Evolutionary conservation across 257 asterid species (phyloP).

Genomic region (Gardenia jasminoides): DNA sequence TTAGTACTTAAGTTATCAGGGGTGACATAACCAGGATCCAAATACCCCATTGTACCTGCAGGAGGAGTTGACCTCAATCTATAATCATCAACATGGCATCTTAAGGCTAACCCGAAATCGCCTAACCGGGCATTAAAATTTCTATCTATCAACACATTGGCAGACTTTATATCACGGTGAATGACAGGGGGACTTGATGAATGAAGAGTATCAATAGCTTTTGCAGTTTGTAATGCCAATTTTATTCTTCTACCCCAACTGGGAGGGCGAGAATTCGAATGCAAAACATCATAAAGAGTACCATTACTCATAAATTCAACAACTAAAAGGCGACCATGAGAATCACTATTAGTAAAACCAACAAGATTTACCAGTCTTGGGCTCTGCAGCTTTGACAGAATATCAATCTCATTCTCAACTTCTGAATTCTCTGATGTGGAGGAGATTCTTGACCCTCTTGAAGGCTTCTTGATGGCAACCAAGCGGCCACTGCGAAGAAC

Average conservation of each 20-base stretch:
- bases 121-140: slow-evolving; percentile 73
- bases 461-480: slow-evolving; percentile 74
- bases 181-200: slow-evolving; percentile 61
- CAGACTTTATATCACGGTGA: slow-evolving; percentile 82
- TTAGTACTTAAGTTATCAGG: slow-evolving; percentile 76
- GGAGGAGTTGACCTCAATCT: slow-evolving; percentile 81
- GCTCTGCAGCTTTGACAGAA: slow-evolving; percentile 58
- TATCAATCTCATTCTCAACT: slow-evolving; percentile 72
- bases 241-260: slow-evolving; percentile 76
- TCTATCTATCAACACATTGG: slow-evolving; percentile 70
- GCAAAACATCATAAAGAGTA: slow-evolving; percentile 71
- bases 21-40: slow-evolving; percentile 80
- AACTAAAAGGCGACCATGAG: slow-evolving; percentile 60
- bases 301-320: slow-evolving; percentile 91
- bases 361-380: slow-evolving; percentile 75
- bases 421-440: slow-evolving; percentile 49
- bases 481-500: slow-evolving; percentile 63
- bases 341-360: slow-evolving; percentile 47
- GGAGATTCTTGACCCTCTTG: slow-evolving; percentile 37
- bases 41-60: slow-evolving; percentile 93
- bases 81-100: slow-evolving; percentile 59
- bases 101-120: slow-evolving; percentile 79
- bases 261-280: slow-evolving; percentile 53
- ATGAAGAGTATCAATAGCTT: slow-evolving; percentile 67
- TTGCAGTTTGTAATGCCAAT: slow-evolving; percentile 69